phyloP scores from a whole-genome alignment of 805 yeast species.

The Scheffersomyces coipomensis region DNA sequence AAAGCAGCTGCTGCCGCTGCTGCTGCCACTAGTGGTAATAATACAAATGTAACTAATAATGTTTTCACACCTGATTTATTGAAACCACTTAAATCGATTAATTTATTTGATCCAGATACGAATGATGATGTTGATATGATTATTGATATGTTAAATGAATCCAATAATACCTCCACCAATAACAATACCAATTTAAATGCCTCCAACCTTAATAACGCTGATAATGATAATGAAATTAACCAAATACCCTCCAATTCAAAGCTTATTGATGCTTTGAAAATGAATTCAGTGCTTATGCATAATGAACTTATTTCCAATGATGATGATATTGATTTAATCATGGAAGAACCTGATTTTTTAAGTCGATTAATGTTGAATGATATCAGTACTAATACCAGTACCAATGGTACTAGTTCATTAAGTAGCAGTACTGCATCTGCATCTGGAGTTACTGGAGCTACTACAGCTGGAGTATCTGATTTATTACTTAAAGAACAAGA shows the following conservation, averaged over 20 bases:
- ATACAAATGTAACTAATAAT: neutral
- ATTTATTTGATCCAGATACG: conserved; percentile 6
- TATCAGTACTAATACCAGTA: too few relatives aligned
- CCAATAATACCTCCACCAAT: neutral
- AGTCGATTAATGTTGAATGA: conserved; percentile 6
- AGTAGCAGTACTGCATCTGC: neutral
- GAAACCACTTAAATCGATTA: conserved; percentile 9
- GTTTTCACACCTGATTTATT: conserved; percentile 12
- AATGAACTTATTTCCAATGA: neutral
- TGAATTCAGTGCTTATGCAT: neutral
- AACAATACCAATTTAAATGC: too few relatives aligned
- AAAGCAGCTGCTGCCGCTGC: conserved; percentile 1
- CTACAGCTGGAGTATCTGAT: neutral
- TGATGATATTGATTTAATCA: conserved; percentile 6
- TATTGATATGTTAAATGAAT: neutral
- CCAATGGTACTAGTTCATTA: neutral
- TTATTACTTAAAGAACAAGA: conserved; percentile 3
- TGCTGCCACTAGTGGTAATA: neutral
- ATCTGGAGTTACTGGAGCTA: conserved; percentile 1
- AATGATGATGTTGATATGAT: conserved; percentile 7
- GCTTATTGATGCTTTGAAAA: neutral
- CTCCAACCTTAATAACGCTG: neutral
- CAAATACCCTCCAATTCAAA: too few relatives aligned
- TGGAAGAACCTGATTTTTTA: conserved; percentile 10
- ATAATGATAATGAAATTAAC: too few relatives aligned